Conservation (phyloP, 2,329 filamentous ascomycete genomes). For the Nothophaeocryptopus gaeumannii region DNA sequence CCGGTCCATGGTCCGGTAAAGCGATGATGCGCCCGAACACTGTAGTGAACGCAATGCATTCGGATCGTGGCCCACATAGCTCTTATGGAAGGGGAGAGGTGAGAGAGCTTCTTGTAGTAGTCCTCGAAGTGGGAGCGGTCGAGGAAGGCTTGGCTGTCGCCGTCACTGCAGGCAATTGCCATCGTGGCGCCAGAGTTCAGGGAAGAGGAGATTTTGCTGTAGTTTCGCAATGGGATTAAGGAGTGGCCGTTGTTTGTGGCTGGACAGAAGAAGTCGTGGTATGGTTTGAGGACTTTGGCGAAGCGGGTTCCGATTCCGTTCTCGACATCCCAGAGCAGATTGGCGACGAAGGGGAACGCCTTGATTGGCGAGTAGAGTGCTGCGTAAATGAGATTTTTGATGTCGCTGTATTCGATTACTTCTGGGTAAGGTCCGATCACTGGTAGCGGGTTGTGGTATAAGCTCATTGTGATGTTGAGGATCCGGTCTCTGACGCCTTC, state of each 20-base stretch:
- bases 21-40: conserved; percentile 30
- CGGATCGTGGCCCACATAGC: conserved; percentile 39
- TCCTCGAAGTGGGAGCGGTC: conserved; percentile 30
- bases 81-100: conserved; percentile 37
- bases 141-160: conserved; percentile 33
- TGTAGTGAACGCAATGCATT: conserved; percentile 41
- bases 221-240: conserved; percentile 4
- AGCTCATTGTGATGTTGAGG: conserved; percentile 34
- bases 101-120: conserved; percentile 36
- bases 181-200: conserved; percentile 22
- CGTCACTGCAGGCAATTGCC: conserved; percentile 43
- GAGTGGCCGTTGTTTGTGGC: background rate
- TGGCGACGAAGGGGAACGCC: conserved; percentile 36
- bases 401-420: conserved; percentile 43
- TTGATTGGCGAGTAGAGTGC: conserved; percentile 37
- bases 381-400: conserved; percentile 37
- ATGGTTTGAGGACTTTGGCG: conserved; percentile 24
- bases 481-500: conserved; percentile 38
- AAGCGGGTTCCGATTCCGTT: conserved; percentile 31
- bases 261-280: conserved; percentile 15
- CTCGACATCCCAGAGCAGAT: conserved; percentile 38
- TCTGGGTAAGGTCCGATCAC: conserved; percentile 35
- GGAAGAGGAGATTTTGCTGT: background rate
- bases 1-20: background rate
- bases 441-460: conserved; percentile 43